Percentiles rank a stretch among this genome's conserved stretches.
Evolutionary conservation across 2,329 filamentous ascomycete genomes (phyloP).

Genomic region (Colletotrichum tanaceti): DNA sequence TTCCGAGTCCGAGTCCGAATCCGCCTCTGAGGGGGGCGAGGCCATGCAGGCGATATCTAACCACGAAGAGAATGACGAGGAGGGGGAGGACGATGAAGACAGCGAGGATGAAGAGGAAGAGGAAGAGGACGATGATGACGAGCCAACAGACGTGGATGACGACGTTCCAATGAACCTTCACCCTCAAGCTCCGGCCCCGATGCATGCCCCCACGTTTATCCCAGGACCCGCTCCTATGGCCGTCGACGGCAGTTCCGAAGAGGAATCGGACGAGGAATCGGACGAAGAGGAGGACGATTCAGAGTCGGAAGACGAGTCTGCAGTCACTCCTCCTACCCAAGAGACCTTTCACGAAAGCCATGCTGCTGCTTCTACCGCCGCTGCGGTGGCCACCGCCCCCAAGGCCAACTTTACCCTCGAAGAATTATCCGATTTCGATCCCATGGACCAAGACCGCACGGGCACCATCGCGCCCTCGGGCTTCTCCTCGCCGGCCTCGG

Average conservation of each 20-base stretch:
- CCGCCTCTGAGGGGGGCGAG: not conserved
- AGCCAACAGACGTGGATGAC: constrained; percentile 22
- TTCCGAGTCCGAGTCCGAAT: constrained; percentile 15
- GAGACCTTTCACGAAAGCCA: constrained; percentile 18
- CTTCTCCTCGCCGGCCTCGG: constrained; percentile 59
- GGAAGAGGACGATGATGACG: not conserved
- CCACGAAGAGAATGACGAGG: constrained; percentile 25
- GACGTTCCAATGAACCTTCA: constrained; percentile 28
- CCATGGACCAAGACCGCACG: constrained; percentile 57
- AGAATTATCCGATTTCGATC: constrained; percentile 58
- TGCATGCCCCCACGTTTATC: constrained; percentile 14
- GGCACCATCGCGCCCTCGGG: constrained; percentile 58
- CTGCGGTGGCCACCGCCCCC: constrained; percentile 16
- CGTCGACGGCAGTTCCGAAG: constrained; percentile 27
- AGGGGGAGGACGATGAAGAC: constrained; percentile 33
- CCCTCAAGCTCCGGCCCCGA: constrained; percentile 23
- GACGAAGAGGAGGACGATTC: constrained; percentile 41
- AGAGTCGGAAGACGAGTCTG: constrained; percentile 39
- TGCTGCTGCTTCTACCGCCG: constrained; percentile 22
- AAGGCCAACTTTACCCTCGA: constrained; percentile 55
- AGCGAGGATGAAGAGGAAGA: constrained; percentile 23
- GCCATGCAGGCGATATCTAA: not conserved
- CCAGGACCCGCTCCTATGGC: constrained; percentile 10
- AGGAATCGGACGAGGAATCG: constrained; percentile 26
- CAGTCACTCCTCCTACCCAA: constrained; percentile 36